These are phyloP conservation scores for Dimocarpus longan DNA, from an alignment of 345 rosid genomes.

Conservation along the genomic window DNA sequence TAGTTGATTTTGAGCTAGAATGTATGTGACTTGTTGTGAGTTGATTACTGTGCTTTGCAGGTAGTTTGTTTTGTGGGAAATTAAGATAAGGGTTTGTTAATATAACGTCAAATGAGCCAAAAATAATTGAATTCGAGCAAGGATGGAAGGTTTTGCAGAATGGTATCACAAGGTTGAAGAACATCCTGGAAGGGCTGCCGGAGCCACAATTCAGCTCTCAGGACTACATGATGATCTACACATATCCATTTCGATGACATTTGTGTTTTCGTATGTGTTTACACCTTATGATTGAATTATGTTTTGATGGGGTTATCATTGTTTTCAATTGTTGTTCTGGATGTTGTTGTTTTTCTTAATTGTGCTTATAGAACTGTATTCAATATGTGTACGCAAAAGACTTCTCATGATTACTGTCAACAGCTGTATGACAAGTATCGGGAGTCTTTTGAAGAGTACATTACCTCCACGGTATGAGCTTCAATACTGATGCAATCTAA, in stretches of 20 bases:
- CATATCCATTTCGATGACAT: slow-evolving; percentile 33
- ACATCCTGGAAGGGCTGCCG: slow-evolving; percentile 54
- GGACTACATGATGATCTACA: slow-evolving; percentile 68
- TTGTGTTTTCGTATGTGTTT: background rate
- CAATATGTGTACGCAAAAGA: slow-evolving; percentile 70
- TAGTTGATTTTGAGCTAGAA: slow-evolving; percentile 10
- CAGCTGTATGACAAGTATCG: slow-evolving; percentile 66
- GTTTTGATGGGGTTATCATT: background rate
- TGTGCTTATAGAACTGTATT: slow-evolving; percentile 51
- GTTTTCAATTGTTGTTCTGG: background rate
- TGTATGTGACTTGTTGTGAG: background rate
- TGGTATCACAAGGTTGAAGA: slow-evolving; percentile 61
- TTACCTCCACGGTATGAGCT: slow-evolving; percentile 41
- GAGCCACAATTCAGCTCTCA: slow-evolving; percentile 56
- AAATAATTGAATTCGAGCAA: slow-evolving; percentile 47
- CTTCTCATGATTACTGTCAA: slow-evolving; percentile 62
- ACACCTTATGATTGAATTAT: background rate
- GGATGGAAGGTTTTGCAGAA: slow-evolving; percentile 70
- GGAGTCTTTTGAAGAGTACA: slow-evolving; percentile 59
- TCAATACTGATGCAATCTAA: background rate
- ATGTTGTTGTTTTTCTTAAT: slow-evolving; percentile 9
- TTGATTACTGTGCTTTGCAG: slow-evolving; percentile 16
- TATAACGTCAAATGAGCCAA: slow-evolving; percentile 42
- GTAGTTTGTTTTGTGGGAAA: background rate
- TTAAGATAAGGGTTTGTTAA: slow-evolving; percentile 10